A percentile compares a stretch with the other conserved stretches of the same genome.
Evolutionary conservation across 768 basidiomycete species (phyloP).

Genomic region (Pleurotus giganteus): DNA sequence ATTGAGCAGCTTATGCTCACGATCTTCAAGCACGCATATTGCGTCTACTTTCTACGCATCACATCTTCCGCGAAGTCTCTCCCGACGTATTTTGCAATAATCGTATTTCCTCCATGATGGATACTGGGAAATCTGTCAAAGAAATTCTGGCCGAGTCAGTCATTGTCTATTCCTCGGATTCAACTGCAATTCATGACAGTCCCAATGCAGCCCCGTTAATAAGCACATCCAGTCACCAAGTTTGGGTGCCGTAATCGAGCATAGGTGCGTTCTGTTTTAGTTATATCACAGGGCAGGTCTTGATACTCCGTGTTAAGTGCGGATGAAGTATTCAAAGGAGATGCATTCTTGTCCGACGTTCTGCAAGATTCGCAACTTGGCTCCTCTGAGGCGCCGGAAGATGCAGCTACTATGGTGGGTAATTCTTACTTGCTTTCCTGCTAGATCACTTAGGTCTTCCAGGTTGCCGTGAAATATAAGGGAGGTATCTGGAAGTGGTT

Average conservation of each 20-base stretch:
- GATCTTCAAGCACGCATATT: slow-evolving; percentile 27
- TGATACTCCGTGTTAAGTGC: slow-evolving; percentile 11
- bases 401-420: slow-evolving; percentile 1
- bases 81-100: slow-evolving; percentile 35
- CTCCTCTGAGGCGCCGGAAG: slow-evolving; percentile 8
- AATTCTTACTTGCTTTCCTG: neutral
- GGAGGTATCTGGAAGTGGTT: slow-evolving; percentile 29
- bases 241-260: slow-evolving; percentile 16
- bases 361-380: slow-evolving; percentile 14
- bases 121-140: slow-evolving; percentile 23
- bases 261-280: slow-evolving; percentile 12
- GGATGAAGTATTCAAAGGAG: slow-evolving; percentile 21
- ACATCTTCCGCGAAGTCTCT: slow-evolving; percentile 32
- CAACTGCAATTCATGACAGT: neutral
- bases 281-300: neutral
- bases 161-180: neutral
- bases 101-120: slow-evolving; percentile 29
- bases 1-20: neutral
- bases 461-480: slow-evolving; percentile 22
- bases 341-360: slow-evolving; percentile 16
- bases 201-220: slow-evolving; percentile 14
- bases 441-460: slow-evolving; percentile 18
- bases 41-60: slow-evolving; percentile 30
- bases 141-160: slow-evolving; percentile 28
- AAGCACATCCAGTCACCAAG: slow-evolving; percentile 17